Conservation (phyloP, 805 yeast genomes). For the Candida alai region DNA sequence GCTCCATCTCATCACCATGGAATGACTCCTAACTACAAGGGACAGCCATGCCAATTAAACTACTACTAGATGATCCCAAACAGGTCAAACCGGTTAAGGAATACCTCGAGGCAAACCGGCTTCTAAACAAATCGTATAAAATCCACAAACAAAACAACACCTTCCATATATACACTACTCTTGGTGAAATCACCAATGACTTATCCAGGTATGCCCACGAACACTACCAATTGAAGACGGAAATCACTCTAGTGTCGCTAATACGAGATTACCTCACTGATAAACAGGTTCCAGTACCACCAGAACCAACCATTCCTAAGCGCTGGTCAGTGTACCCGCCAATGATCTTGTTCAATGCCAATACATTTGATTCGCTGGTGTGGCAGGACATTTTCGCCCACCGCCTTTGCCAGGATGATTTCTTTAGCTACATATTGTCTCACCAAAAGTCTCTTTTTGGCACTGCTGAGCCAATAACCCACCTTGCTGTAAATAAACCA, state of each 20-base stretch:
- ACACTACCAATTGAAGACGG: constrained; percentile 1
- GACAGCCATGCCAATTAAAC: constrained; percentile 8
- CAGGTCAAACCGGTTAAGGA: constrained; percentile 18
- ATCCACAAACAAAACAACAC: constrained; percentile 12
- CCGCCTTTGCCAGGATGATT: background rate
- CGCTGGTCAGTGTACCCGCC: constrained; percentile 68
- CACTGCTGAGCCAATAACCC: constrained; percentile 38
- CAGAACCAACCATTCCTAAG: constrained; percentile 34
- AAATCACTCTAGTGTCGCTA: constrained; percentile 2
- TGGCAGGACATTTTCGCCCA: constrained; percentile 25
- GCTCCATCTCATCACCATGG: constrained; percentile 1
- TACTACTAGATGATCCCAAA: constrained; percentile 9
- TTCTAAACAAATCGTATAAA: constrained; percentile 16
- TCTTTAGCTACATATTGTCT: constrained; percentile 9
- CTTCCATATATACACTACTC: constrained; percentile 14
- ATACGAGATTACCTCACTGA: background rate
- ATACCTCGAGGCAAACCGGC: constrained; percentile 12
- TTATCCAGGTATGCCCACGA: constrained; percentile 2
- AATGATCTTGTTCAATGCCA: constrained; percentile 52
- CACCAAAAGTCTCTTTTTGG: constrained; percentile 9
- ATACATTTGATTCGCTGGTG: constrained; percentile 37
- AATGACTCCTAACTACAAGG: background rate
- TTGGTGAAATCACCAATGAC: constrained; percentile 6
- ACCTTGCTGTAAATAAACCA: constrained; percentile 70
- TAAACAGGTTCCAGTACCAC: background rate